Conservation (phyloP, 495 filamentous ascomycete genomes). For the Lophium mytilinum region DNA sequence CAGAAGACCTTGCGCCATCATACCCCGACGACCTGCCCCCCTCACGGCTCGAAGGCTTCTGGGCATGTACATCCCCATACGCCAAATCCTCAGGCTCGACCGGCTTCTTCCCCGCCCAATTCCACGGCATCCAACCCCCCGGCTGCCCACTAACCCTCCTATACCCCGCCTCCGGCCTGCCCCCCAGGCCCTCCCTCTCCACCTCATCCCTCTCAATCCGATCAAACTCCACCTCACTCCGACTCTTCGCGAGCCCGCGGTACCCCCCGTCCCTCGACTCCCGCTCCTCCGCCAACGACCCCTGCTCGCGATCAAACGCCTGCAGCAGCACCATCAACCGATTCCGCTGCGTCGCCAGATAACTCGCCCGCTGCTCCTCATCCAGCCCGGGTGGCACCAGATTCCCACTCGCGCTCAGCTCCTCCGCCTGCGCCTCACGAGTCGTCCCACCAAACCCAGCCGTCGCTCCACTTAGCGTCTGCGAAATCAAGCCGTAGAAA, state of each 20-base stretch:
- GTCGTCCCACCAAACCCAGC: conserved; percentile 34
- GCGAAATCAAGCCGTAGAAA: conserved; percentile 67
- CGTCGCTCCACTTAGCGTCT: conserved; percentile 50
- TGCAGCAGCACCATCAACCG: conserved; percentile 60
- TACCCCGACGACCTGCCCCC: conserved; percentile 14
- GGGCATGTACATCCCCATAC: conserved; percentile 9
- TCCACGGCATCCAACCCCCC: conserved; percentile 55
- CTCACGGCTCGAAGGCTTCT: no score
- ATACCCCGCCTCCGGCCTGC: conserved; percentile 36
- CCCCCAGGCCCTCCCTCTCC: conserved; percentile 5
- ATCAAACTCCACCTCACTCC: conserved; percentile 73
- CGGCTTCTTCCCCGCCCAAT: conserved; percentile 36
- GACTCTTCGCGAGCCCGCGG: conserved; percentile 57
- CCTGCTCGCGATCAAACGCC: conserved; percentile 67
- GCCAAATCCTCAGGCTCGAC: conserved; percentile 13
- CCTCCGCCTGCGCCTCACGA: conserved; percentile 43
- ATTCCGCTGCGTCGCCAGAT: conserved; percentile 66
- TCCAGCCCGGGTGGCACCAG: conserved; percentile 60
- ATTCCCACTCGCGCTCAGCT: conserved; percentile 50
- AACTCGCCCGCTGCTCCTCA: conserved; percentile 55
- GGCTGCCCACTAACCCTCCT: conserved; percentile 22
- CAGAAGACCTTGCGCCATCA: conserved; percentile 4
- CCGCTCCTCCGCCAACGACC: conserved; percentile 32
- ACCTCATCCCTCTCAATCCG: conserved; percentile 68
- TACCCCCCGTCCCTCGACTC: conserved; percentile 24